Evolutionary conservation across 805 yeast genomes (phyloP), one percentile per base, ranked within the genome.

Genomic region (Kuraishia borneana): DNA sequence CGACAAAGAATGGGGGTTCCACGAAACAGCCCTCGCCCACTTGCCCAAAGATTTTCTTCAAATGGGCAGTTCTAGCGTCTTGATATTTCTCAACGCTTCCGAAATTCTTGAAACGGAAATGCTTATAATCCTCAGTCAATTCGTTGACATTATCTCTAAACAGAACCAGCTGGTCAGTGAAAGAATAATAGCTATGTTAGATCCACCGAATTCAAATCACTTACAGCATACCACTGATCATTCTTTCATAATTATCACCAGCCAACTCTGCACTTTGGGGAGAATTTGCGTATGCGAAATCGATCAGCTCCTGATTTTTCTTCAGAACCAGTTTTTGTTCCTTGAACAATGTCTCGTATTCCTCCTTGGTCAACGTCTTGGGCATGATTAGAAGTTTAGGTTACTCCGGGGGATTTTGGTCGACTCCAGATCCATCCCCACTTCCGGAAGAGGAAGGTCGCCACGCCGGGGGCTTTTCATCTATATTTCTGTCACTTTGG

Each of bases 1-100:
- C 88, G 28, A 76, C 70, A 39, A 41, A 58, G 44, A 73, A 66
- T 5, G 84, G 84, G 2, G 76, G 65, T 51, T 78, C 83, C 25
- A 76, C 47, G 39, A 51, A 60, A 10, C 51, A 39, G 33, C 56
- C 53, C 8, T 55, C 42, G 30, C 69, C 72, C 18, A 60, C 46
- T 26, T 53, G 51, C 9, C 85, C 85, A 32, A 79, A 61, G 14
- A 76, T 50, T 14, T 47, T 48, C 10, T 41, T 39, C 18, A 73
- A 46, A 40, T 50, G 50, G 13, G 48, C 54, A 18, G 34, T 40
- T 29, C 76, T 60, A 6, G 68, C 69, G 9, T 48, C 45, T 42
- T 54, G 57, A 26, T 45, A 52, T 5, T 47, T 43, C 20, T 50
- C 32, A 32, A 48, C 52, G 38, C 35, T 41, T 29, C 48, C 55